Evolutionary conservation across 768 basidiomycete species (phyloP), one percentile per base, ranked within the genome.

Genomic region (Paxillus involutus): DNA sequence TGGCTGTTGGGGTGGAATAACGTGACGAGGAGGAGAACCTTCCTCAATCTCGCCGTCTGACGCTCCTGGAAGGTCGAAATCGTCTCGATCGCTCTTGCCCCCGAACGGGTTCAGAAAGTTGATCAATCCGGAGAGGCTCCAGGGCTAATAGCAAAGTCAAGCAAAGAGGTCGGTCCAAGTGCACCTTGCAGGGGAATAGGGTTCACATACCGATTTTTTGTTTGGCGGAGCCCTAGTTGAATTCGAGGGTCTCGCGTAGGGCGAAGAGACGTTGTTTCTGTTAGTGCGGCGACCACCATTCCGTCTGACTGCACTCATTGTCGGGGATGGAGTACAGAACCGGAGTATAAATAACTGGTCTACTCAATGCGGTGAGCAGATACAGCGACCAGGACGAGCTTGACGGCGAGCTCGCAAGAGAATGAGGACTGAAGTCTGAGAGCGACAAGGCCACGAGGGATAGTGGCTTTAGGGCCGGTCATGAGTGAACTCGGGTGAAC

Each of bases 271-370:
- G n/a, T 56, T 63, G 53, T 59, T 71, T 61, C 72, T 74, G 41
- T 64, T 68, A 45, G 67, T 67, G 47, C 69, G 74, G 62, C 68
- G 77, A 55, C 74, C 77, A 55, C 74, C 77, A 61, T 62, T 73
- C 33, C 68, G 71, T 67, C 86, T 78, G 61, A 80, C 70, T 37
- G 77, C 83, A 62, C 85, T 85, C 85, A 87, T 88, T 40, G 62
- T 61, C 37, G 17, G 39, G 13, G 42, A 29, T 11, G 41, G 9
- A 3, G 7, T n/a, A 24, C 42, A 24, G 11, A 40, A 32, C 49
- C 14, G 29, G 26, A 10, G 13, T 50, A 55, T 50, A 60, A 63
- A 64, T 46, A 50, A 32, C 11, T 40, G 48, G 19, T 26, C 8
- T 1, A 32, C 53, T 58, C 59, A 48, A 44, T 42, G 9, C n/a